Base-by-base conservation (phyloP, 495 filamentous ascomycete species). In the Penicillium longicatenatum region DNA sequence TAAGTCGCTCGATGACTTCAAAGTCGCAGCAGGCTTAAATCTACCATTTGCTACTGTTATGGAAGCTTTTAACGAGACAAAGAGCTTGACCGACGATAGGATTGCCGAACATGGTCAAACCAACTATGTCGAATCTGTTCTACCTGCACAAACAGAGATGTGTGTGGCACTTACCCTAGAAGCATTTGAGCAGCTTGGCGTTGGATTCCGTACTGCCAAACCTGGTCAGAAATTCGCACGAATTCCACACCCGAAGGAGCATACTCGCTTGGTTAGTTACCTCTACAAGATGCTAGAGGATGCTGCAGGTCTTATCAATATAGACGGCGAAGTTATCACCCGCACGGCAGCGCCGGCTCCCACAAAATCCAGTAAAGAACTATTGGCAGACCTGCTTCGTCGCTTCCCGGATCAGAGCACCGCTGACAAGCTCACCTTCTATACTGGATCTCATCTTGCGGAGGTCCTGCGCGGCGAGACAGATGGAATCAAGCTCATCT, bases 31-130 rank as follows among this genome's bases (percentile, higher is more conserved):
- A 10, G 41, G 19, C 19, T 22, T 46, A 24, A 12, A 2, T 7
- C 19, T 46, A 2, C 22, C 54, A 6, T 11, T 19, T 6, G 17
- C 44, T 4, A 20, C 14, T 24, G 19, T 56, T 53, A 68, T 82
- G 26, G 75, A 80, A 47, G 66, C 70, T 49, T 68, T 78, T 17
- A 88, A 92, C 63, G 61, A 74, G 42, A 73, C 65, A 6, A 75
- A 70, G 30, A 82, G 81, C 6, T 73, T 77, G 44, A 56, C 54
- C 6, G 54, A 56, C 16, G 4, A 48, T 1, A 14, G 2, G 3
- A 39, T 56, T 9, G 19, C 6, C 11, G 31, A 49, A 9, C 35
- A 22, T 2, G n/a, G 44, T 19, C 24, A 24, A 9, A 20, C 52
- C 7, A 39, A 44, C 1, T 41, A 41, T 22, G 21, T 42, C 20